Conservation (phyloP, 495 filamentous ascomycete species). For the Trichoderma virens region DNA sequence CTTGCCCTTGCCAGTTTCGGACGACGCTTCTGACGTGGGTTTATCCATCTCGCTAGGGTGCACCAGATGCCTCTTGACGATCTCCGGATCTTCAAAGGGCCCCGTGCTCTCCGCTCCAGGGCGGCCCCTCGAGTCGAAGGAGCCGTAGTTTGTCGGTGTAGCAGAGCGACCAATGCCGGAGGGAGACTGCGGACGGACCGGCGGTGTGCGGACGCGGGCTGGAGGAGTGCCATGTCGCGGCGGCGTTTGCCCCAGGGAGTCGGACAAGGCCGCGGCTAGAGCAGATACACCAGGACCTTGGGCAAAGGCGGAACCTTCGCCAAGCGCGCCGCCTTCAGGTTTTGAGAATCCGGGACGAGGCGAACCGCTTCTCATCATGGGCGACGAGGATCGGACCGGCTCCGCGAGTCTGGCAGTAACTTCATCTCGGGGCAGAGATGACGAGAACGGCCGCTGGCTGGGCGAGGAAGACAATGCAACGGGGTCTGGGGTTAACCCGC, state of each 20-base stretch:
- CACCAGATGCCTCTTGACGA: constrained; percentile 75
- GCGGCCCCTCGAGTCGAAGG: constrained; percentile 54
- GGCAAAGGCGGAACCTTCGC: background rate
- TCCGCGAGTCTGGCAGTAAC: constrained; percentile 68
- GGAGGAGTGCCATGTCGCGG: constrained; percentile 54
- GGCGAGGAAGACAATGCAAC: constrained; percentile 39
- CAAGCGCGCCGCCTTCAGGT: constrained; percentile 34
- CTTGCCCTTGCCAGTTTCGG: constrained; percentile 31
- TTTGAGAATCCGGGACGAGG: constrained; percentile 20
- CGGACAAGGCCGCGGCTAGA: constrained; percentile 65
- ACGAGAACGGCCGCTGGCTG: constrained; percentile 30
- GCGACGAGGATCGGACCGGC: constrained; percentile 51
- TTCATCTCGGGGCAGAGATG: constrained; percentile 50
- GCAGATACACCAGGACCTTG: constrained; percentile 65
- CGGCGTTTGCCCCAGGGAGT: constrained; percentile 53
- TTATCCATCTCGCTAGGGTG: constrained; percentile 44
- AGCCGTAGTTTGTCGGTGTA: constrained; percentile 65
- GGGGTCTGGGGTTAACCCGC: constrained; percentile 28
- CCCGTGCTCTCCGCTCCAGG: constrained; percentile 17
- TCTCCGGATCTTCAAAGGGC: constrained; percentile 69
- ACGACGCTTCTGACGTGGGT: constrained; percentile 23
- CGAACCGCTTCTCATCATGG: constrained; percentile 9
- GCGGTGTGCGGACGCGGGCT: constrained; percentile 50
- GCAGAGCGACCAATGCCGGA: constrained; percentile 36
- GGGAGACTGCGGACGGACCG: constrained; percentile 50